Conservation (phyloP, 805 yeast genomes). For the Sugiyamaella qingdaonensis region DNA sequence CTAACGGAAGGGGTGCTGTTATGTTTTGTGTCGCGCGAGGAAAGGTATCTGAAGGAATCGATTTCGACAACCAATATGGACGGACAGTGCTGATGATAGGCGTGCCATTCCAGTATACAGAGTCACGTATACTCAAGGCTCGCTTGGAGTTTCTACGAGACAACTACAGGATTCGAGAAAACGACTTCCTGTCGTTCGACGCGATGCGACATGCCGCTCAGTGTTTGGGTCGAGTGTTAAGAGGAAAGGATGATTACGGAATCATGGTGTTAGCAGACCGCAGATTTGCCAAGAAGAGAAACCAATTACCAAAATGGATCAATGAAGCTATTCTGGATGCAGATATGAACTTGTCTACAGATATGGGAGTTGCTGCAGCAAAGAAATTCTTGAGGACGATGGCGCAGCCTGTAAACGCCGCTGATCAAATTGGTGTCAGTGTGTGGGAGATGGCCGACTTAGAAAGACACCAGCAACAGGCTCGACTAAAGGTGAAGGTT, state of each 20-base stretch:
- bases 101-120: conserved; percentile 98
- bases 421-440: conserved; percentile 89
- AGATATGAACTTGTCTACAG: conserved; percentile 87
- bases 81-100: conserved; percentile 98
- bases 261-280: conserved; percentile 97
- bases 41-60: conserved; percentile 97
- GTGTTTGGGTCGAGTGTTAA: conserved; percentile 91
- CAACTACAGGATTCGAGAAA: conserved; percentile 86
- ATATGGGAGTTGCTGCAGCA: conserved; percentile 94
- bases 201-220: conserved; percentile 99
- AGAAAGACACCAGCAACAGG: conserved; percentile 18
- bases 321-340: conserved; percentile 89
- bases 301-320: conserved; percentile 95
- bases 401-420: conserved; percentile 89
- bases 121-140: conserved; percentile 92
- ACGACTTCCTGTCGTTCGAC: conserved; percentile 93
- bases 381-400: conserved; percentile 85
- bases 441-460: conserved; percentile 71
- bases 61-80: conserved; percentile 98
- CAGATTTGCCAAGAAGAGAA: conserved; percentile 79
- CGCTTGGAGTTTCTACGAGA: conserved; percentile 90
- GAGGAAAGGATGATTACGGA: conserved; percentile 99
- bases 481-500: background rate
- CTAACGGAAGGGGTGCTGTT: conserved; percentile 97
- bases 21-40: conserved; percentile 97